Evolutionary conservation across 148 eudicot species (phyloP).

Genomic region (Rhododendron griersonianum): DNA sequence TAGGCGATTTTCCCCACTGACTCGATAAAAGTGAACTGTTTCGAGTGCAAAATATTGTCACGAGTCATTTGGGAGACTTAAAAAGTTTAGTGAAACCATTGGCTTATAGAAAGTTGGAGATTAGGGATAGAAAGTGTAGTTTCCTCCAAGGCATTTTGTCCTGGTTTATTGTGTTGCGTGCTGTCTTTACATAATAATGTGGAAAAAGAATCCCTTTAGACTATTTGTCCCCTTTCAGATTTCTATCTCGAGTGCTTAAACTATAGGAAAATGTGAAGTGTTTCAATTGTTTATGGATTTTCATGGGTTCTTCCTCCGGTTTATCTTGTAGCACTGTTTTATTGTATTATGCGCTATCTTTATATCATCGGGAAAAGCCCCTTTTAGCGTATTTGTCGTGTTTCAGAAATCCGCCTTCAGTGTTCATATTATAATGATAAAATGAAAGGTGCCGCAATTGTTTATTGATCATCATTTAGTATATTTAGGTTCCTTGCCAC

Average conservation of each 20-base stretch:
- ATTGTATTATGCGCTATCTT: background rate
- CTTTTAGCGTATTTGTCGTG: background rate
- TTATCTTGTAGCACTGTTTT: background rate
- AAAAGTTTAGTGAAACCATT: slow-evolving; percentile 1
- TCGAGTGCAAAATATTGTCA: slow-evolving; percentile 3
- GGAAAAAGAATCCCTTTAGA: background rate
- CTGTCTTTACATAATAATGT: background rate
- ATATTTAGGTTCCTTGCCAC: background rate
- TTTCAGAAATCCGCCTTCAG: background rate
- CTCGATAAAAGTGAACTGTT: background rate
- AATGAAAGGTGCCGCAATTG: background rate
- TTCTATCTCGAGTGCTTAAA: slow-evolving; percentile 3
- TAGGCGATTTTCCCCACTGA: background rate
- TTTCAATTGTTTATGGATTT: background rate
- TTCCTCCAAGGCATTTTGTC: background rate
- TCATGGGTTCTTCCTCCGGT: background rate
- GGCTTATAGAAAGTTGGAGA: slow-evolving; percentile 8
- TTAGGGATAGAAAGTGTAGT: background rate
- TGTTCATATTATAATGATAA: background rate
- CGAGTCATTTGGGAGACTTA: background rate
- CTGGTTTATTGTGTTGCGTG: background rate
- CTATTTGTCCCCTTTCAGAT: background rate
- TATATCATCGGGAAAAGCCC: background rate
- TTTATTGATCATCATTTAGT: background rate
- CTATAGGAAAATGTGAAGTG: background rate